Base-by-base conservation (phyloP, 148 eudicot species). In the Pouteria glomerata region DNA sequence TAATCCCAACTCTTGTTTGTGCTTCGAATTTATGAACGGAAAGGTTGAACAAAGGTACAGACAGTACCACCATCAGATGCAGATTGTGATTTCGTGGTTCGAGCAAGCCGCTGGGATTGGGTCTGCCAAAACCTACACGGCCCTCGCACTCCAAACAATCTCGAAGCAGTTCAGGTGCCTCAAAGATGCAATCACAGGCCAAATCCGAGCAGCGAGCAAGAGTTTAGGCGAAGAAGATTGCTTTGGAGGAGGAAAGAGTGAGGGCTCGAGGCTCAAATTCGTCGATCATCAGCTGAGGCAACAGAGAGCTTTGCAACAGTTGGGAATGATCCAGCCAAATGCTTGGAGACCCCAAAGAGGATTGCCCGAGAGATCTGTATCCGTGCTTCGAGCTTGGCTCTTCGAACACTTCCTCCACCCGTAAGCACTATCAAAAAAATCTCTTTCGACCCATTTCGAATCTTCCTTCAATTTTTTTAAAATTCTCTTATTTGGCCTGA, bases 321-420 rank as follows among this genome's bases (percentile, higher is more conserved):
- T 93, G 72, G 96, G 96, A 41, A 87, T 90, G 92, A 82, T 93
- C 47, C 93, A 90, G 4, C 89, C 82, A 26, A 88, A 87, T 84
- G 90, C 98, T 65, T 93, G 98, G 98, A 85, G 98, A 63, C 93
- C 98, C 52, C 98, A 93, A 65, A 79, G 98, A 68, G 98, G 98
- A 8, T 75, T 93, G 73, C 98, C 98, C 30, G 98, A 93, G 73
- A 80, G 87, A 69, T 80, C 98, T n/a, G 98, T 93, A 62, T 90
- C 98, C 8, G 91, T 93, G 68, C 96, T 93, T 72, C 96, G 98
- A 29, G 93, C 98, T 69, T 93, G 98, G 98, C 85, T 93, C 45
- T 93, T 93, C 50, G 98, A 93, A 55, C 93, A 93, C 74, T 93
- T 93, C 66, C 84, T 93, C 23, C 98, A 93, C 82, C 98, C 98